phyloP scores from a whole-genome alignment of 2,329 filamentous ascomycete genomes.

The Remersonia thermophila region DNA sequence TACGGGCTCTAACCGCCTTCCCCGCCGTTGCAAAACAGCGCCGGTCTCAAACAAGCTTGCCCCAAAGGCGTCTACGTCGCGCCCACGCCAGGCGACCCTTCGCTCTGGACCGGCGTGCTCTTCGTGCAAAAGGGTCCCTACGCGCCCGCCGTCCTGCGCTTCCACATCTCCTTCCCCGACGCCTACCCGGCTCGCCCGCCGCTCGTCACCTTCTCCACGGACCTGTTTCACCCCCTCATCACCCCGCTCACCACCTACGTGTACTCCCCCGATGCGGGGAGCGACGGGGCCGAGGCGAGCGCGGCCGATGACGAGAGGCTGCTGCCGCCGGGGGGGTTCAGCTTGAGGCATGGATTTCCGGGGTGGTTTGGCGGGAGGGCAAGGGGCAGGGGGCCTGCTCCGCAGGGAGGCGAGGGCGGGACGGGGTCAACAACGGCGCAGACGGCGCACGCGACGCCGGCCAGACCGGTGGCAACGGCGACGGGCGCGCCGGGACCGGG shows the following conservation, averaged over 20 bases:
- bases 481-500: conserved; percentile 6
- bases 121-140: conserved; percentile 94
- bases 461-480: conserved; percentile 7
- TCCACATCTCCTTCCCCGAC: conserved; percentile 77
- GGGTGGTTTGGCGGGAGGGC: conserved; percentile 61
- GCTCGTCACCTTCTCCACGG: conserved; percentile 75
- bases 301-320: conserved; percentile 72
- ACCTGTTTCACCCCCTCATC: conserved; percentile 90
- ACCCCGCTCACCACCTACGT: conserved; percentile 91
- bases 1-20: no score
- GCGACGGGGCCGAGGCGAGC: conserved; percentile 65
- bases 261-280: conserved; percentile 62
- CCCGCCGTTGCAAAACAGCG: conserved; percentile 33
- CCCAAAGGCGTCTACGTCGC: conserved; percentile 80
- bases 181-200: conserved; percentile 71
- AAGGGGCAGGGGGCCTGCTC: conserved; percentile 24
- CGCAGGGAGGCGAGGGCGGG: no score
- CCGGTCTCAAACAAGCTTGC: conserved; percentile 68
- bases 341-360: conserved; percentile 79
- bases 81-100: conserved; percentile 67
- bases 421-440: no score
- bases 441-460: not conserved
- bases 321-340: conserved; percentile 80
- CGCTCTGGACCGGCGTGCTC: conserved; percentile 79
- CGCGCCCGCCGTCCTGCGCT: conserved; percentile 67